These are phyloP conservation scores for Leishmania guyanensis DNA, from an alignment of 208 protist genomes.

Conservation along the genomic window DNA sequence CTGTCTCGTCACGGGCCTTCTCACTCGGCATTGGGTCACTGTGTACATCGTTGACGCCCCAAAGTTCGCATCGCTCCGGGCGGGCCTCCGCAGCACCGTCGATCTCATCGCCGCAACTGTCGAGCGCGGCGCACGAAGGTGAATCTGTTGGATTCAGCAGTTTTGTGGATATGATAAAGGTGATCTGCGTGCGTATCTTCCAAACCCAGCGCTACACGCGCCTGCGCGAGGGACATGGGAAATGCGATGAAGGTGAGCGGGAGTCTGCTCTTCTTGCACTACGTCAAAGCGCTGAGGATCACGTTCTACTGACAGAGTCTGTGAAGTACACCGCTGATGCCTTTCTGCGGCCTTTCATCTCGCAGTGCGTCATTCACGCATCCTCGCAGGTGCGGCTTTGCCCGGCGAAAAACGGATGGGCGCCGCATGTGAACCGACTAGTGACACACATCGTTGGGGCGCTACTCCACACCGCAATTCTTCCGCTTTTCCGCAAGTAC, in stretches of 20 bases:
- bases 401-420: conserved; percentile 62
- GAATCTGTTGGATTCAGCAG: conserved; percentile 66
- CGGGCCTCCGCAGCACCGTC: not conserved
- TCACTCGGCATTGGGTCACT: not conserved
- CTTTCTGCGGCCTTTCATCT: conserved; percentile 70
- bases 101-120: not conserved
- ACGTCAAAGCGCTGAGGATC: conserved; percentile 69
- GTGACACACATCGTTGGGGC: conserved; percentile 66
- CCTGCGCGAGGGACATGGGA: conserved; percentile 30
- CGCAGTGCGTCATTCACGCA: conserved; percentile 49
- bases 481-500: conserved; percentile 74
- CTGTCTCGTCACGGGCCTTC: not conserved
- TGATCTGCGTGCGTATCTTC: conserved; percentile 81
- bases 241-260: conserved; percentile 13
- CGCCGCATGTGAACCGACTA: conserved; percentile 60
- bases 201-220: conserved; percentile 50
- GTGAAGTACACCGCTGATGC: conserved; percentile 62
- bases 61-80: not conserved
- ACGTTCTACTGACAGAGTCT: conserved; percentile 59
- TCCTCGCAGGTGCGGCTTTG: conserved; percentile 56
- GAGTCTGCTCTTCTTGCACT: conserved; percentile 40
- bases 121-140: no score
- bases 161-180: conserved; percentile 88
- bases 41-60: not conserved
- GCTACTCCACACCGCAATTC: conserved; percentile 44